These are phyloP conservation scores for Leccinum boreale DNA, from an alignment of 768 basidiomycete genomes.

Conservation along the genomic window DNA sequence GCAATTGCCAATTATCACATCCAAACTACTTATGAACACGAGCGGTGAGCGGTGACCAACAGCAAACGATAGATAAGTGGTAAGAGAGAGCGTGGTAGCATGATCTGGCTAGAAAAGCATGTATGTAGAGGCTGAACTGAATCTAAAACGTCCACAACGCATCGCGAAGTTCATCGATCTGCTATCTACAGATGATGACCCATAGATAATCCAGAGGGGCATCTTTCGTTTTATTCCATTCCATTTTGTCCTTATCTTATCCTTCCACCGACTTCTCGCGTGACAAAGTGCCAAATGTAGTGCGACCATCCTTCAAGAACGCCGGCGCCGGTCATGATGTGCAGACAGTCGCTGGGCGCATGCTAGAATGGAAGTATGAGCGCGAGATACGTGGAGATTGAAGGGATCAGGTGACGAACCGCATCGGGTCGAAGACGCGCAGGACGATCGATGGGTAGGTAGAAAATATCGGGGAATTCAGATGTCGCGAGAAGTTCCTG, in stretches of 20 bases:
- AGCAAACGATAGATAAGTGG: background rate
- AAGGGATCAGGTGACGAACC: slow-evolving; percentile 34
- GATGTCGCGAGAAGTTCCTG: slow-evolving; percentile 42
- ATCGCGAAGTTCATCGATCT: background rate
- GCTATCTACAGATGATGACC: background rate
- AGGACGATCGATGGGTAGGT: slow-evolving; percentile 58
- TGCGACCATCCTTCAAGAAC: slow-evolving; percentile 52
- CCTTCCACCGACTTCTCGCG: slow-evolving; percentile 32
- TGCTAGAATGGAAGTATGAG: slow-evolving; percentile 31
- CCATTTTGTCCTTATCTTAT: slow-evolving; percentile 15
- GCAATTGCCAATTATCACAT: no score
- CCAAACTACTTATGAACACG: background rate
- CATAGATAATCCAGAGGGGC: background rate
- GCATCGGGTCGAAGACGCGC: slow-evolving; percentile 63
- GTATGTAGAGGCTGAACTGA: background rate
- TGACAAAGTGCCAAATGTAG: slow-evolving; percentile 49
- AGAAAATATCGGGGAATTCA: slow-evolving; percentile 54
- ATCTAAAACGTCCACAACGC: background rate
- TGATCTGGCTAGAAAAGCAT: background rate
- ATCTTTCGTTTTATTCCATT: background rate
- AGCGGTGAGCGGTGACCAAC: background rate
- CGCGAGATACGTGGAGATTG: background rate
- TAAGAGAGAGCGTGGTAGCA: background rate
- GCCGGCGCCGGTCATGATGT: slow-evolving; percentile 44
- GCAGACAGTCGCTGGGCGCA: slow-evolving; percentile 43